Base-by-base conservation (phyloP, 169 alveolate species). In the Plasmodium fragile region DNA sequence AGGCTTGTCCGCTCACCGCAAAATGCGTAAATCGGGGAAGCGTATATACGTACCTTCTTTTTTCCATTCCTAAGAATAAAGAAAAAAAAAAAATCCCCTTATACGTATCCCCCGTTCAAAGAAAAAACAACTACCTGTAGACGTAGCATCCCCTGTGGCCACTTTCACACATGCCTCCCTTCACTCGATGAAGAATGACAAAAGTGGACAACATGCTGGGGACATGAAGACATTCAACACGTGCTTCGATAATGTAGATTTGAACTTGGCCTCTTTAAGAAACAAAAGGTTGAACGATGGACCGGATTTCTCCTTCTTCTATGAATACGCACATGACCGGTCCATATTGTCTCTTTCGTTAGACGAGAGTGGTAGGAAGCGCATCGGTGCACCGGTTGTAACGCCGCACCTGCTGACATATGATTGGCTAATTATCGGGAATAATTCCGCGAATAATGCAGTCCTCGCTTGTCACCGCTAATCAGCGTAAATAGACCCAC, bases 321-420 rank as follows among this genome's bases (percentile, higher is more conserved):
- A 91, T 32, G 92, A 79, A 59, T 91, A 81, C 82, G 94, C 94
- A 4, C 94, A 91, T 71, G 94, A 91, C 75, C 53, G 92, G 52
- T 43, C 94, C 36, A 49, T 91, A 11, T 81, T 91, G 25, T 73
- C 92, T 49, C 83, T 91, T 43, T 79, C 94, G 69, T 22, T 91
- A 32, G 94, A 91, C 41, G 94, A 91, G 82, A 91, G 94, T 49
- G 91, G 94, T 91, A 80, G 36, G 69, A 36, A 25, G 30, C 30
- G 36, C 41, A 32, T 22, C 18, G 32, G 7, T n/a, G 32, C 13
- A 59, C 3, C 34, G 73, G 73, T 4, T 4, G 32, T 39, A 65
- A 59, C 32, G 73, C 34, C 10, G 73, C 6, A 59, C 6, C 59
- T 13, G 59, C 59, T 49, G 59, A 49, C 22, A 49, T 49, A 49